phyloP scores from a whole-genome alignment of 2,329 filamentous ascomycete genomes.

The Magnaporthiopsis incrustans region DNA sequence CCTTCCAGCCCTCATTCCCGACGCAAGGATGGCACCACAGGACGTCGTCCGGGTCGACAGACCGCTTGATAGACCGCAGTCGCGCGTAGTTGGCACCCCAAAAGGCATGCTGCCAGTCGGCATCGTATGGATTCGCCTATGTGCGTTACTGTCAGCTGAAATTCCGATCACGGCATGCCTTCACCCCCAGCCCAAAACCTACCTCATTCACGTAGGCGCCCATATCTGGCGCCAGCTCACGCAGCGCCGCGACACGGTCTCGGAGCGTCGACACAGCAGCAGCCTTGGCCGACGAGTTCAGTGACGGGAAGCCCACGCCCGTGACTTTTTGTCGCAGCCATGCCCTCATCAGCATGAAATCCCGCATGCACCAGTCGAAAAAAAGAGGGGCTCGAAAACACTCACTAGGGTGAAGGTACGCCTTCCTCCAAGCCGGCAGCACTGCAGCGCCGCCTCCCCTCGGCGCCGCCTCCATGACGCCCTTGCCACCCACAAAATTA shows the following conservation, averaged over 20 bases:
- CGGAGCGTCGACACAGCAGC: conserved; percentile 9
- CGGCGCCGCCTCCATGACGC: conserved; percentile 14
- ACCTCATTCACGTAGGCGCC: conserved; percentile 14
- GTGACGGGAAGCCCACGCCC: conserved; percentile 8
- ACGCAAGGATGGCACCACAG: conserved; percentile 31
- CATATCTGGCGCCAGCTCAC: conserved; percentile 19
- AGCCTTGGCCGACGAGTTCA: conserved; percentile 11
- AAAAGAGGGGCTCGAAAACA: neutral
- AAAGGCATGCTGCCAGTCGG: conserved; percentile 17
- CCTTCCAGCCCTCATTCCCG: conserved; percentile 22
- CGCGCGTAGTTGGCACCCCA: conserved; percentile 25
- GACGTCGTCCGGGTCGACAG: conserved; percentile 28
- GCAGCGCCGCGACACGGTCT: conserved; percentile 14
- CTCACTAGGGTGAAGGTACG: conserved; percentile 16
- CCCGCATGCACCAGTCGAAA: no score
- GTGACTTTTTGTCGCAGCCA: neutral
- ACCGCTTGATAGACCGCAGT: conserved; percentile 26
- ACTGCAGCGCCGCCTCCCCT: conserved; percentile 16
- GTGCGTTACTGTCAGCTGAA: neutral
- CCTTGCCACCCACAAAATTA: conserved; percentile 16
- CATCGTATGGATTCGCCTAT: conserved; percentile 12
- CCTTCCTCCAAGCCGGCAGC: conserved; percentile 17
- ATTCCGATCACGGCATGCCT: no score
- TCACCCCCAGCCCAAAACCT: conserved; percentile 6
- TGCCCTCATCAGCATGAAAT: neutral